Evolutionary conservation across 305 asterid genomes (phyloP).

Genomic region (Fraxinus sp.): DNA sequence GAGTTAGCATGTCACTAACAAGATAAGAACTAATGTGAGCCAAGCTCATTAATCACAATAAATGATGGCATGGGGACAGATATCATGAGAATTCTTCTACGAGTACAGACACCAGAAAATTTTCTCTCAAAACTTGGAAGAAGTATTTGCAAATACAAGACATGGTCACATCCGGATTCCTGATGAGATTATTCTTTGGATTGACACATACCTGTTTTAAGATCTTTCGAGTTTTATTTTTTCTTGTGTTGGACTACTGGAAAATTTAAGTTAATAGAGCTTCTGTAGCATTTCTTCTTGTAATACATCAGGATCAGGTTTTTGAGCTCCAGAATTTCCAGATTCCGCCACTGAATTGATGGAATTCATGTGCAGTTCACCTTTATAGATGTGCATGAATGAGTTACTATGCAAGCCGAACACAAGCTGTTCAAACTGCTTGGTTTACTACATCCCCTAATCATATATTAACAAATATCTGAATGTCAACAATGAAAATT

Average conservation of each 20-base stretch:
- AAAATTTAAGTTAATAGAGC: not conserved
- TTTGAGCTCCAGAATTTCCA: not conserved
- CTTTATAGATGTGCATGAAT: not conserved
- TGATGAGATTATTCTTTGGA: not conserved
- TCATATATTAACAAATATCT: not conserved
- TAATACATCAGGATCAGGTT: not conserved
- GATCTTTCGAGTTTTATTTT: not conserved
- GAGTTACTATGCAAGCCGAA: not conserved
- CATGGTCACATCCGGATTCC: not conserved
- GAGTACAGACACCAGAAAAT: not conserved
- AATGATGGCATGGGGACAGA: not conserved
- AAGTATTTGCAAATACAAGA: not conserved
- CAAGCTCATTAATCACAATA: constrained; percentile 14
- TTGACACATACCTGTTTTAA: not conserved
- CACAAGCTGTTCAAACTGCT: not conserved
- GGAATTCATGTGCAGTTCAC: not conserved
- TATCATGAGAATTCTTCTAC: not conserved
- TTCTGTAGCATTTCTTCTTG: not conserved
- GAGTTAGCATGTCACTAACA: not conserved
- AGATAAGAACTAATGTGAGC: not conserved
- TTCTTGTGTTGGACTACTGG: not conserved
- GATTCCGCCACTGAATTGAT: not conserved
- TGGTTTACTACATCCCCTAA: not conserved
- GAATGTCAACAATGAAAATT: not conserved
- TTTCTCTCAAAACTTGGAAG: not conserved